phyloP scores from a whole-genome alignment of 306 rosid species.

The Parietaria judaica region DNA sequence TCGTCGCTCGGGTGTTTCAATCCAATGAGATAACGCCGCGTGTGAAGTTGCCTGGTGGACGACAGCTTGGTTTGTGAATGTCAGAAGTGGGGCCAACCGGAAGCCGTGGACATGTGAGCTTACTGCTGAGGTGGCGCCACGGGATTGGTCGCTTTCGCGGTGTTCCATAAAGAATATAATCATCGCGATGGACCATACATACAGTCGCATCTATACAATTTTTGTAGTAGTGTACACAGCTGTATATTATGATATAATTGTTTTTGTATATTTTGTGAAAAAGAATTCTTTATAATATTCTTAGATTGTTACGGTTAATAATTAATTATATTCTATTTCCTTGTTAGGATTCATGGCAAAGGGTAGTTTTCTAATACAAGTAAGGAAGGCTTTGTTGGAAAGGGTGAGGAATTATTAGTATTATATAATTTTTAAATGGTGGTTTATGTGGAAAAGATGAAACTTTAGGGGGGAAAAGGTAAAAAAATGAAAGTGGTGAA shows the following conservation, averaged over 20 bases:
- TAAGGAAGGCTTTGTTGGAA: not conserved
- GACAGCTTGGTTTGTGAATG: conserved; percentile 37
- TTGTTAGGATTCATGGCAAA: too few species aligned
- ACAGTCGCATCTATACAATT: not conserved
- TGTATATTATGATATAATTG: not conserved
- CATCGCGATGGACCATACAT: not conserved
- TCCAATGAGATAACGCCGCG: conserved; percentile 33
- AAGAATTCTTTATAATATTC: too few species aligned
- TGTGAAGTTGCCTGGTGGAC: conserved; percentile 17
- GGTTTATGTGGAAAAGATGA: not conserved
- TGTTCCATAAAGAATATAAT: not conserved
- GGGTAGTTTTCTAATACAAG: too few species aligned
- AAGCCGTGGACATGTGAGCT: conserved; percentile 6
- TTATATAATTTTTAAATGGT: not conserved
- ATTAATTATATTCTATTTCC: too few species aligned
- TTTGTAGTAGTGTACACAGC: not conserved
- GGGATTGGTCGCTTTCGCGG: conserved; percentile 8
- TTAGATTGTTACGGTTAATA: too few species aligned
- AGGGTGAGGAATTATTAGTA: not conserved
- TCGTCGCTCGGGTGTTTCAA: conserved; percentile 31
- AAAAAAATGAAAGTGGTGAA: not conserved
- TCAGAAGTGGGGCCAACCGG: conserved; percentile 16
- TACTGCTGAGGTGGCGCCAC: conserved; percentile 2
- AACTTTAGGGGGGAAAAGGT: not conserved
- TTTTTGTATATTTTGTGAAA: too few species aligned